A percentile compares a stretch with the other conserved stretches of the same genome.
Conservation (phyloP, 2,329 filamentous ascomycete species). For the Fusarium sp. region DNA sequence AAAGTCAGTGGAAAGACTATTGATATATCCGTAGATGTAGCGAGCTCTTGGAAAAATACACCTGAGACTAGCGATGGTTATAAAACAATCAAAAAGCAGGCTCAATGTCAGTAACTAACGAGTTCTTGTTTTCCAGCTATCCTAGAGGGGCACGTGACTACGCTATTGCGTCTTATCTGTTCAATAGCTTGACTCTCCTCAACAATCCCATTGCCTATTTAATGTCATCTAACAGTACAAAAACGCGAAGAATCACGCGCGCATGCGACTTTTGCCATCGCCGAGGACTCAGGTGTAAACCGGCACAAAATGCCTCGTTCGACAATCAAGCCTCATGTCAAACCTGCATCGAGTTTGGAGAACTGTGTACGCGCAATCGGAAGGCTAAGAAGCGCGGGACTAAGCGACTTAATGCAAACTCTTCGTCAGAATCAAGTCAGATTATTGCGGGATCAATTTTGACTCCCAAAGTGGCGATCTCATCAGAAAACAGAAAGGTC, state of each 20-base stretch:
- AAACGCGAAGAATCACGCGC: background rate
- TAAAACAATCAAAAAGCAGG: background rate
- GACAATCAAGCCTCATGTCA: background rate
- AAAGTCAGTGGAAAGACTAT: background rate
- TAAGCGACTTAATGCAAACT: fast-evolving
- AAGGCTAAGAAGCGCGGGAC: background rate
- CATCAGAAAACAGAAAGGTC: background rate
- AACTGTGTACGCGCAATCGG: background rate
- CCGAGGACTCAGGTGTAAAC: background rate
- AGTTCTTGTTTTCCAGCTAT: background rate
- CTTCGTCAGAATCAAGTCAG: no score
- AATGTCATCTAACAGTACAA: background rate
- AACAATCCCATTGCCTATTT: background rate
- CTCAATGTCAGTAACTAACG: fast-evolving
- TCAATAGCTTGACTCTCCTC: background rate
- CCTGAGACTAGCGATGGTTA: background rate
- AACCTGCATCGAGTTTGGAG: background rate
- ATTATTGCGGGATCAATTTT: background rate
- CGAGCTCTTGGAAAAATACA: fast-evolving
- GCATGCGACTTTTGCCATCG: background rate
- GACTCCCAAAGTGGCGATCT: no score
- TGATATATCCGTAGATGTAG: background rate
- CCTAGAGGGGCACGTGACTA: background rate
- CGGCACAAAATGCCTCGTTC: background rate
- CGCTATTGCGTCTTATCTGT: background rate